These are phyloP conservation scores for Cryptococcus maquisensis DNA, from an alignment of 1,284 basidiomycete genomes.

Conservation along the genomic window DNA sequence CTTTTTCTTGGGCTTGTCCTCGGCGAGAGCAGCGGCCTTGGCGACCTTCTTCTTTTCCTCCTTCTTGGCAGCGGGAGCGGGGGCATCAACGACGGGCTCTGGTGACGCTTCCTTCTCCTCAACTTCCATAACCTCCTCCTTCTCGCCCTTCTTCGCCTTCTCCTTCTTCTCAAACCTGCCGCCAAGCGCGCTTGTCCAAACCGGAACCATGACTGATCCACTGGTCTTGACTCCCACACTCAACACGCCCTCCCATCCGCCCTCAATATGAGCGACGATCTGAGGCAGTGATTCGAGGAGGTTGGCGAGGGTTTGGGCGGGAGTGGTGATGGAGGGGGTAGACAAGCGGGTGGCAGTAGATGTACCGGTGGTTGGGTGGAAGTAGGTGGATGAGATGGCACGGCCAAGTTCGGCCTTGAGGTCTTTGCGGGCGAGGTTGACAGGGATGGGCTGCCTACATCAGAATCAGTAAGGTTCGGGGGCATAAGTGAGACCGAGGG, in stretches of 20 bases:
- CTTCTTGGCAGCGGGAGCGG: background rate
- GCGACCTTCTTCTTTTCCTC: background rate
- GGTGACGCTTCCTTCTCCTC: slow-evolving; percentile 61
- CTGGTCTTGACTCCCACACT: slow-evolving; percentile 88
- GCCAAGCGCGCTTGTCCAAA: slow-evolving; percentile 69
- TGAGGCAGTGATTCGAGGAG: slow-evolving; percentile 72
- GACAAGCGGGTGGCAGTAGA: slow-evolving; percentile 75
- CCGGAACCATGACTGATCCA: slow-evolving; percentile 74
- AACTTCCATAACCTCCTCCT: slow-evolving; percentile 61
- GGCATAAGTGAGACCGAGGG: slow-evolving; percentile 22
- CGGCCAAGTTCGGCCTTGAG: slow-evolving; percentile 84
- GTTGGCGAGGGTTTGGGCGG: slow-evolving; percentile 54
- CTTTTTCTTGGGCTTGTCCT: slow-evolving; percentile 21
- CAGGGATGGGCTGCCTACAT: slow-evolving; percentile 83
- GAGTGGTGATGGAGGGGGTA: slow-evolving; percentile 62
- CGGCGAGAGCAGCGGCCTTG: background rate
- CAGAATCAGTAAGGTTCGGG: background rate
- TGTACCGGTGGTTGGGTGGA: slow-evolving; percentile 88
- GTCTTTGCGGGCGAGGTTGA: slow-evolving; percentile 77
- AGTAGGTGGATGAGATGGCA: slow-evolving; percentile 87
- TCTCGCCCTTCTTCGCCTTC: slow-evolving; percentile 55
- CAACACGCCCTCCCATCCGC: slow-evolving; percentile 88
- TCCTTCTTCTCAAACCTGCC: slow-evolving; percentile 50
- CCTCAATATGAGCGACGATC: slow-evolving; percentile 65
- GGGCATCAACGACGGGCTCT: background rate